phyloP scores from a whole-genome alignment of 1,284 basidiomycete genomes.

The Ceratobasidium sp. region DNA sequence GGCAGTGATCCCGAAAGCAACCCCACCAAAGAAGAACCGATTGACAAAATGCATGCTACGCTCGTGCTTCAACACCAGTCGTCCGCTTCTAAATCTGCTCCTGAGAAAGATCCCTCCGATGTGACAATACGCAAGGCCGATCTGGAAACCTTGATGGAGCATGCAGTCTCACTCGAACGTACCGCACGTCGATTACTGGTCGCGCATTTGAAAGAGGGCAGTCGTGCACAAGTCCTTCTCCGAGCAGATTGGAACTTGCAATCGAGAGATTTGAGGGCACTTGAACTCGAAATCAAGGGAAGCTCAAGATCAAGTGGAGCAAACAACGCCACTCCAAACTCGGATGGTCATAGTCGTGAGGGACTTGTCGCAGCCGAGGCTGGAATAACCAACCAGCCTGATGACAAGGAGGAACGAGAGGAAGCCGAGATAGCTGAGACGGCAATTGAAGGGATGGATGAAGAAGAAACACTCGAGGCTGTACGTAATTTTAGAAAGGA shows the following conservation, averaged over 20 bases:
- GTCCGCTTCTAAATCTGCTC: background rate
- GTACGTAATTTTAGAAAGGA: constrained; percentile 38
- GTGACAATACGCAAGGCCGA: constrained; percentile 19
- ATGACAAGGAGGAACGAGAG: constrained; percentile 39
- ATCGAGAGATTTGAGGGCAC: constrained; percentile 40
- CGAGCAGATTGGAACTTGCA: constrained; percentile 47
- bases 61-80: constrained; percentile 5
- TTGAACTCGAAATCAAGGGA: constrained; percentile 28
- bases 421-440: constrained; percentile 31
- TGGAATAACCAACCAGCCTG: constrained; percentile 16
- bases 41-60: constrained; percentile 32
- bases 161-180: constrained; percentile 40
- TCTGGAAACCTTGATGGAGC: constrained; percentile 37
- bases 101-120: background rate
- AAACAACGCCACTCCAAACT: background rate
- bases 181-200: constrained; percentile 40
- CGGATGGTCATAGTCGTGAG: background rate
- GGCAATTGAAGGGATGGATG: constrained; percentile 36
- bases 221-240: constrained; percentile 40
- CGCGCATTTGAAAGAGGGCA: constrained; percentile 40
- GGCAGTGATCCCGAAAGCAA: constrained; percentile 6
- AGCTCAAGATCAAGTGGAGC: background rate
- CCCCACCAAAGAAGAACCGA: constrained; percentile 23
- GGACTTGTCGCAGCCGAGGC: background rate
- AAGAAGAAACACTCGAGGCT: constrained; percentile 37